Conservation (phyloP, 148 eudicot species). For the Cornus kousa region DNA sequence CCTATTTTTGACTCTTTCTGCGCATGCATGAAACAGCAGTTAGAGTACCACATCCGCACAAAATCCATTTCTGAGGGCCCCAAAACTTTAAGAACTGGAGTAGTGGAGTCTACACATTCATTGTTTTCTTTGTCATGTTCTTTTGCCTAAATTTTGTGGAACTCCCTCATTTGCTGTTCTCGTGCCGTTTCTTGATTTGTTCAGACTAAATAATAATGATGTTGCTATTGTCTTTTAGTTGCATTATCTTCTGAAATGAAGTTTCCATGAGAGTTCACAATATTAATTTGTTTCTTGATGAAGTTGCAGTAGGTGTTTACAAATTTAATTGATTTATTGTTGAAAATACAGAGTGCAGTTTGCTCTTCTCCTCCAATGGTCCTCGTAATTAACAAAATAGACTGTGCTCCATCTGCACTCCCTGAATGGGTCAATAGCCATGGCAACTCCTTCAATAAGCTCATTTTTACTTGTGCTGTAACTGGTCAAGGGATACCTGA, state of each 20-base stretch:
- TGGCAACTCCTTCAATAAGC: constrained; percentile 41
- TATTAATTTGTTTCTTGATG: not conserved
- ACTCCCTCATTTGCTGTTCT: not conserved
- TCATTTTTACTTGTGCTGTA: constrained; percentile 77
- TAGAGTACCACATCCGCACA: too few species aligned
- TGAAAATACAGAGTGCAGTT: constrained; percentile 36
- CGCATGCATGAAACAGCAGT: too few species aligned
- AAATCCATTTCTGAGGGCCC: too few species aligned
- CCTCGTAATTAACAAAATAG: constrained; percentile 90
- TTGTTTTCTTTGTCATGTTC: too few species aligned
- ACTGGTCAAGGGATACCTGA: constrained; percentile 77
- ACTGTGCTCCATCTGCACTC: constrained; percentile 47
- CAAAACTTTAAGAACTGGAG: too few species aligned
- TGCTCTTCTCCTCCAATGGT: constrained; percentile 65
- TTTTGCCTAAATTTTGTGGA: not conserved
- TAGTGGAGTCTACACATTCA: too few species aligned
- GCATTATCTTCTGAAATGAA: not conserved
- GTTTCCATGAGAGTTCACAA: not conserved
- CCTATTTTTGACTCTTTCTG: too few species aligned
- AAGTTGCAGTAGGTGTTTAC: not conserved
- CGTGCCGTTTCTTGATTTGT: not conserved
- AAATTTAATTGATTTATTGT: not conserved
- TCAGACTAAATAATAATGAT: not conserved
- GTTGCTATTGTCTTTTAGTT: not conserved
- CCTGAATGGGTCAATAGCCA: constrained; percentile 36